These are phyloP conservation scores for Hirschfeldia incana DNA, from an alignment of 345 rosid species.

Conservation along the genomic window DNA sequence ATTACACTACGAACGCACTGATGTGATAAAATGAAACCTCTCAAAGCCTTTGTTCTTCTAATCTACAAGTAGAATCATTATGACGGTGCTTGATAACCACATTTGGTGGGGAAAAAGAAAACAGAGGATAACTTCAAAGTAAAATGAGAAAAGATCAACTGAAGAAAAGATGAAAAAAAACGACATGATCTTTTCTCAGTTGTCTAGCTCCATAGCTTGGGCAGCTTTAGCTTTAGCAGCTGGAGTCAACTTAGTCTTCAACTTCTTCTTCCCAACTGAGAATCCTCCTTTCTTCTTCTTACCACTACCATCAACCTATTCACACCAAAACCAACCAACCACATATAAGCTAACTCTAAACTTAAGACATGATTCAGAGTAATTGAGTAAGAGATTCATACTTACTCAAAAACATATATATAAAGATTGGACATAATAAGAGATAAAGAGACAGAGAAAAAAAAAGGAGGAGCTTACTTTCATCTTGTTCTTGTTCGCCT, in stretches of 20 bases:
- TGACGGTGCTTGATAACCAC: too few relatives aligned
- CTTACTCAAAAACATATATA: too few relatives aligned
- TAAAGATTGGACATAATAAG: too few relatives aligned
- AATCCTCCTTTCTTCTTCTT: conserved; percentile 85
- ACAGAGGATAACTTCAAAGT: too few relatives aligned
- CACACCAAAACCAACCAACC: conserved; percentile 11
- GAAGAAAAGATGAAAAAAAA: too few relatives aligned
- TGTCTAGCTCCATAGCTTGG: conserved; percentile 95
- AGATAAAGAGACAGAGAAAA: not conserved
- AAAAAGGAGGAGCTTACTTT: conserved; percentile 49
- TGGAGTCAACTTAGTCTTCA: conserved; percentile 82
- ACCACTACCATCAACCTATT: conserved; percentile 67
- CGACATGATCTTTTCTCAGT: conserved; percentile 47
- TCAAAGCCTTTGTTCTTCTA: not conserved
- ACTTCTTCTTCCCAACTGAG: conserved; percentile 80
- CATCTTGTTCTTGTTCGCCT: conserved; percentile 88
- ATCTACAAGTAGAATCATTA: too few relatives aligned
- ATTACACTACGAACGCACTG: not conserved
- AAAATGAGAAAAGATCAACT: too few relatives aligned
- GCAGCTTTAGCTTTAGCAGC: conserved; percentile 81
- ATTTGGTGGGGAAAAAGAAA: too few relatives aligned
- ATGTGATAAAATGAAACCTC: conserved; percentile 23
- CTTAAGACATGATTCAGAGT: not conserved
- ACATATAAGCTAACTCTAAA: not conserved
- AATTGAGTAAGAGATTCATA: too few relatives aligned